Conservation (phyloP, 2,329 filamentous ascomycete species). For the Colletotrichum sp. region DNA sequence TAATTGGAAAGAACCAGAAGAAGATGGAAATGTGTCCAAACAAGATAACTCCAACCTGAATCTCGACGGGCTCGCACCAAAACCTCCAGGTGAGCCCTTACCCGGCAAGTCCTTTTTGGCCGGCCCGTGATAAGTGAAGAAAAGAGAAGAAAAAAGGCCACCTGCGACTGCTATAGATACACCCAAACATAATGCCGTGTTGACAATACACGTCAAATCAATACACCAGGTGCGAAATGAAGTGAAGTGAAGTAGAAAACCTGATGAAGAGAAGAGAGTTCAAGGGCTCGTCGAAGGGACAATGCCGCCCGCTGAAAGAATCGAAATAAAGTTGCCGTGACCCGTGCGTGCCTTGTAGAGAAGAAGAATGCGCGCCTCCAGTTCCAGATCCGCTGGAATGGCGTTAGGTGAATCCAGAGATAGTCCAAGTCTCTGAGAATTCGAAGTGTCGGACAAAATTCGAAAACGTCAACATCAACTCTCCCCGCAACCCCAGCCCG, state of each 20-base stretch:
- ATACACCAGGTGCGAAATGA: background rate
- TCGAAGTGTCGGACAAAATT: background rate
- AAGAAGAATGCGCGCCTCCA: constrained; percentile 4
- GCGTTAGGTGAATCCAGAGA: background rate
- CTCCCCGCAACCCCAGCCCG: background rate
- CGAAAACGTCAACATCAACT: background rate
- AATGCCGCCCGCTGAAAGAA: constrained; percentile 9
- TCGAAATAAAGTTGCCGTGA: constrained; percentile 8
- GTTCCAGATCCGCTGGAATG: constrained; percentile 1
- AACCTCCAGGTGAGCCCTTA: background rate
- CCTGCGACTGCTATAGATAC: background rate
- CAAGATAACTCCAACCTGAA: constrained; percentile 2
- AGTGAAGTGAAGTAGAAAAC: background rate
- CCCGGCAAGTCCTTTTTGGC: background rate
- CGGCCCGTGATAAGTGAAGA: background rate
- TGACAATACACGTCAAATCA: constrained; percentile 3
- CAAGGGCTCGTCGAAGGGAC: background rate
- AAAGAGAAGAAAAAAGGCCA: background rate
- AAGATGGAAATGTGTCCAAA: background rate
- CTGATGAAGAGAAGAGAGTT: background rate
- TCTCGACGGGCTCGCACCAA: background rate
- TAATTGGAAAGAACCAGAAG: constrained; percentile 3
- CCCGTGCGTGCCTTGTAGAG: constrained; percentile 8
- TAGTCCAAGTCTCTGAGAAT: background rate
- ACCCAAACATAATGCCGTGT: background rate